These are phyloP conservation scores for Lachnellula arida DNA, from an alignment of 2,329 filamentous ascomycete species.

Conservation along the genomic window DNA sequence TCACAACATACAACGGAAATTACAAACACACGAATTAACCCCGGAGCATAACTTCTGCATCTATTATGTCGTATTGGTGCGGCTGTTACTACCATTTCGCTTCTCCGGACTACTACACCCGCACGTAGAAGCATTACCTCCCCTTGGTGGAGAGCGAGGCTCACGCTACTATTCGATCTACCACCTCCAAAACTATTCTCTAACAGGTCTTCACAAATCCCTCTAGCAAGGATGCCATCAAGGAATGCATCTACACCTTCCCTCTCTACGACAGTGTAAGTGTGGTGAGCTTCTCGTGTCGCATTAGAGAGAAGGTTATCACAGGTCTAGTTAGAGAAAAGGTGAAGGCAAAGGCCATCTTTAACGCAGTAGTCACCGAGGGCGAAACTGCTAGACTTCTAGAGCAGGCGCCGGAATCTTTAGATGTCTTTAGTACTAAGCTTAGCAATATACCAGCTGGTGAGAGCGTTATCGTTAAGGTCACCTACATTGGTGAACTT, in stretches of 20 bases:
- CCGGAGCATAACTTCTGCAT: not conserved
- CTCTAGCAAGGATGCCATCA: slow-evolving; percentile 38
- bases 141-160: slow-evolving; percentile 54
- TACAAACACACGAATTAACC: no score
- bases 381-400: slow-evolving; percentile 62
- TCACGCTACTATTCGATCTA: slow-evolving; percentile 57
- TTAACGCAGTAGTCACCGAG: slow-evolving; percentile 50
- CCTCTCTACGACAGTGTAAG: slow-evolving; percentile 69
- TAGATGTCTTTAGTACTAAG: slow-evolving; percentile 64
- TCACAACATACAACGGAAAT: no score
- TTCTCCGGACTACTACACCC: not conserved
- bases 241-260: slow-evolving; percentile 61
- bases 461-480: slow-evolving; percentile 52
- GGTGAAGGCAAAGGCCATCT: slow-evolving; percentile 54
- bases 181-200: slow-evolving; percentile 42
- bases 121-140: slow-evolving; percentile 40
- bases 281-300: slow-evolving; percentile 63
- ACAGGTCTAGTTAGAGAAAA: slow-evolving; percentile 64
- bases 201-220: slow-evolving; percentile 60
- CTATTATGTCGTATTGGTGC: slow-evolving; percentile 11
- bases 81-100: slow-evolving; percentile 18
- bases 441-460: slow-evolving; percentile 62
- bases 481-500: slow-evolving; percentile 65
- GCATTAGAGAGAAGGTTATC: slow-evolving; percentile 55
- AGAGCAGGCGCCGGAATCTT: slow-evolving; percentile 53